phyloP scores from a whole-genome alignment of 1,284 basidiomycete genomes.

The Tilletiopsis washingtonensis region DNA sequence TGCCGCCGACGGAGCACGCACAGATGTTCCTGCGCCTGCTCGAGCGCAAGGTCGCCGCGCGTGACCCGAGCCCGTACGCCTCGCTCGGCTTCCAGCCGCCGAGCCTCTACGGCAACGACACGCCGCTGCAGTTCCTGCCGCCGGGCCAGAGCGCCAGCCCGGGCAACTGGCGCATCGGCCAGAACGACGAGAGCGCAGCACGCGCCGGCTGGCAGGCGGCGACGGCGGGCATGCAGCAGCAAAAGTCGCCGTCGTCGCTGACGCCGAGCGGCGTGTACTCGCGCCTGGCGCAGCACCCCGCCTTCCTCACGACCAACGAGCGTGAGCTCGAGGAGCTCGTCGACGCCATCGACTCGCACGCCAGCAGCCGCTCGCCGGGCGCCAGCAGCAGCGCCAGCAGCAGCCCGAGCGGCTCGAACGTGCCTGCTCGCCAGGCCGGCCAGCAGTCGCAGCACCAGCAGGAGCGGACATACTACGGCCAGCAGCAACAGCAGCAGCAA shows the following conservation, averaged over 20 bases:
- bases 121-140: slow-evolving; percentile 6
- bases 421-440: slow-evolving; percentile 7
- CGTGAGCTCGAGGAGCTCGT: slow-evolving; percentile 35
- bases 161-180: slow-evolving; percentile 11
- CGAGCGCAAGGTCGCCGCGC: slow-evolving; percentile 25
- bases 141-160: slow-evolving; percentile 13
- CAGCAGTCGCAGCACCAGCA: slow-evolving; percentile 9
- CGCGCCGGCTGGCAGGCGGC: background rate
- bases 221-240: background rate
- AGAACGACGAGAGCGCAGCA: background rate
- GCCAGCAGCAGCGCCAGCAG: slow-evolving; percentile 10
- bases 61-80: slow-evolving; percentile 19
- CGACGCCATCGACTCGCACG: slow-evolving; percentile 17
- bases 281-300: slow-evolving; percentile 31
- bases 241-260: slow-evolving; percentile 3
- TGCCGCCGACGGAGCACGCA: slow-evolving; percentile 23
- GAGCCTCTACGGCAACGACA: background rate
- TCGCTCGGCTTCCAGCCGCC: slow-evolving; percentile 35
- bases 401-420: slow-evolving; percentile 12
- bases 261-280: slow-evolving; percentile 36
- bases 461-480: slow-evolving; percentile 12
- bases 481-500: background rate
- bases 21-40: slow-evolving; percentile 29
- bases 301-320: slow-evolving; percentile 31
- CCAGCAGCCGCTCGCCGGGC: slow-evolving; percentile 2